Base-by-base conservation (phyloP, 1,284 basidiomycete species). In the Fomes fomentarius region DNA sequence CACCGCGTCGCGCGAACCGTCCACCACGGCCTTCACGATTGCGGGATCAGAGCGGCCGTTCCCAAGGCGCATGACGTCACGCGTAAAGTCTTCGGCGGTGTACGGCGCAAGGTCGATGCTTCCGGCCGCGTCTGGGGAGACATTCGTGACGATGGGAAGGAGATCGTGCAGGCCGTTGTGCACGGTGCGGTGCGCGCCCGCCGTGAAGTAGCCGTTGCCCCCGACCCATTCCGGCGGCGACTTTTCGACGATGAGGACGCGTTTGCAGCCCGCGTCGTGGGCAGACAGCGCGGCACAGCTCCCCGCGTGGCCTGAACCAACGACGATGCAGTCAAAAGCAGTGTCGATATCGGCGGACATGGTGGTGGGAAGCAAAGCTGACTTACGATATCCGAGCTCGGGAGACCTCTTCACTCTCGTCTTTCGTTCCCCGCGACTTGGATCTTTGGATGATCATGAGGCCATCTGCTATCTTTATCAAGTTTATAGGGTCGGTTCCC, bases 181-280 rank as follows among this genome's bases (percentile, higher is more conserved):
- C 3, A 78, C 81, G 15, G 81, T 85, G 47, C 85, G 80, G 62
- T 82, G 76, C 2, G 84, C 84, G 17, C 85, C 85, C 22, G 85
- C 84, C 19, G 85, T 87, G 70, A 88, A 89, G 69, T 79, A 87
- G 11, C 85, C 83, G 62, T 89, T 89, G 12, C 85, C 87, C 12
- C 87, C 87, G 8, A 69, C 77, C 85, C 85, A 87, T 54, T 80
- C 77, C 40, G 71, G 62, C 2, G 85, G 83, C 38, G 83, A 83
- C 63, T 87, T 87, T 64, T 89, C 86, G 49, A 87, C 70, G 52
- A 88, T 71, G 43, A 88, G 71, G 55, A 87, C 83, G 71, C 76
- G 75, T 47, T 69, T 73, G 69, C 84, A 83, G 41, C 85, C 85
- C 35, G 78, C 69, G 57, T 87, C 79, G 39, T 71, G 73, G 9